Evolutionary conservation across 2,329 filamentous ascomycete species (phyloP), one percentile per base, ranked within the genome.

Genomic region (Pyrenophora tritici-repentis): DNA sequence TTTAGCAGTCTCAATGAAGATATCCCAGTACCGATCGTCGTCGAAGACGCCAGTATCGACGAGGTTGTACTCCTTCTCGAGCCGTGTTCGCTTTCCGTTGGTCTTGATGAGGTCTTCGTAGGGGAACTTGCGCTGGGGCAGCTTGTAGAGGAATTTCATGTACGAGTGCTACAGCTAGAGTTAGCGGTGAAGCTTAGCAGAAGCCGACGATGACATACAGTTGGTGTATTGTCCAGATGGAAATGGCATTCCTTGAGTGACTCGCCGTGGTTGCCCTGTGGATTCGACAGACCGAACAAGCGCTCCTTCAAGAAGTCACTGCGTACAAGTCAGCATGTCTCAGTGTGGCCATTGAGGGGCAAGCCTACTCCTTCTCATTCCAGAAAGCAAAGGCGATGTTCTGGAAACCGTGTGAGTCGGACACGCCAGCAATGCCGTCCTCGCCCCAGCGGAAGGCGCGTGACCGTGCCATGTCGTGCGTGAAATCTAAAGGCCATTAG

Each of bases 81-180:
- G 73, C 73, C 87, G 90, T 48, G 83, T 82, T 59, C 92, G 85
- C 61, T 81, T 84, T 36, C 86, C 91, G 70, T 96, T 97, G 69
- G 95, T 90, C 58, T 90, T 80, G 59, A 95, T 78, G 39, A 97
- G 80, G 59, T 96, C 86, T 73, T 97, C 83, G 78, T 97, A 97
- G 2, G 93, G 94, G 67, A 97, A 97, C 58, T 87, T 86, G 65
- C 83, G 84, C 76, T 97, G 93, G 0, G 94, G 94, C 66, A 97
- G 95, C 76, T 97, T 97, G 83, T 97, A 97, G 62, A 97, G 86
- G 70, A 87, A 95, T 75, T 97, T 97, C 93, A 97, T 97, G 79
- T 97, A 97, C 22, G 93, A 96, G 76, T 97, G 92, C 89, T 92
- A 72, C 53, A 50, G 13, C 16, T 20, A 3, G 37, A 63, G 59